Conservation (phyloP, 768 basidiomycete species). For the Serendipita vermifera region DNA sequence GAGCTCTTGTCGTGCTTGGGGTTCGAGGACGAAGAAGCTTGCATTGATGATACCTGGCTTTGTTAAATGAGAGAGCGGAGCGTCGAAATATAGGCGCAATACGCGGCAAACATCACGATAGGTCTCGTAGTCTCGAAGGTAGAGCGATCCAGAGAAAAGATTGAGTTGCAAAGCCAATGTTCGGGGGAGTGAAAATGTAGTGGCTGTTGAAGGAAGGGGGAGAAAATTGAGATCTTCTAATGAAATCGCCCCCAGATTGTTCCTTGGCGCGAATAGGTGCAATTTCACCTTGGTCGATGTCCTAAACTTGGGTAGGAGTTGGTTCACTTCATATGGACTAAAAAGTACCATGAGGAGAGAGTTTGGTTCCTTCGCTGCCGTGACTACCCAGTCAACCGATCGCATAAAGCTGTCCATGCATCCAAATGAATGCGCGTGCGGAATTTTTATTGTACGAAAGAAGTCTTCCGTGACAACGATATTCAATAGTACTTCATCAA, state of each 20-base stretch:
- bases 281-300: slow-evolving; percentile 25
- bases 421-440: slow-evolving; percentile 12
- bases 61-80: not conserved
- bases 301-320: slow-evolving; percentile 28
- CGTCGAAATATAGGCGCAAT: slow-evolving; percentile 24
- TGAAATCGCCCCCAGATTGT: slow-evolving; percentile 24
- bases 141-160: slow-evolving; percentile 36
- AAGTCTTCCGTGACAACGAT: slow-evolving; percentile 29
- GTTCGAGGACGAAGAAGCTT: not conserved
- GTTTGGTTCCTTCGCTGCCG: slow-evolving; percentile 2
- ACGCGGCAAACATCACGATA: slow-evolving; percentile 28
- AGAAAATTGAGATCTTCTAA: slow-evolving; percentile 29
- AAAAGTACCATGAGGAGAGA: slow-evolving; percentile 25
- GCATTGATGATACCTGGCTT: not conserved
- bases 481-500: slow-evolving; percentile 16
- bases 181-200: not conserved
- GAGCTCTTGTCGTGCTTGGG: not conserved
- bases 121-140: slow-evolving; percentile 23
- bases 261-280: slow-evolving; percentile 32
- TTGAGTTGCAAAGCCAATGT: slow-evolving; percentile 23
- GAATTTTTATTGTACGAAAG: slow-evolving; percentile 20
- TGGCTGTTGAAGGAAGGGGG: slow-evolving; percentile 20
- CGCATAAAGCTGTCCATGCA: slow-evolving; percentile 26
- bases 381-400: slow-evolving; percentile 35
- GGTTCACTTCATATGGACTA: slow-evolving; percentile 32